Base-by-base conservation (phyloP, 2,329 filamentous ascomycete species). In the Beauveria brongniartii region DNA sequence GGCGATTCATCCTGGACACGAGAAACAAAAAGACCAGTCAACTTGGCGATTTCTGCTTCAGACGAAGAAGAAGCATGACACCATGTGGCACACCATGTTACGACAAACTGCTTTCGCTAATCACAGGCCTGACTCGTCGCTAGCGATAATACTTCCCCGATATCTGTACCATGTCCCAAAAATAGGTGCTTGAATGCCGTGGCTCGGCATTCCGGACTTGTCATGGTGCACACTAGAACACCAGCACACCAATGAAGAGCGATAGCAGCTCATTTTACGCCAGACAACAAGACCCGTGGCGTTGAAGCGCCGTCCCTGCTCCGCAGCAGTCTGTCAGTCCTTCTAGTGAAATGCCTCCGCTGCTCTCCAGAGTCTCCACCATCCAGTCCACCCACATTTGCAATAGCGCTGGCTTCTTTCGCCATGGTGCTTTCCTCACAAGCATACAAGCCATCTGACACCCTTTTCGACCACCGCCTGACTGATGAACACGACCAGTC, bases 131-230 rank as follows among this genome's bases (percentile, higher is more conserved):
- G 56, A 60, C 50, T 60, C 41, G 41, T 16, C 28, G 28, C 28
- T 52, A 52, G 50, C 41, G 20, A 47, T 61, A 34, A 14, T 43
- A 50, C 44, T 20, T 50, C 43, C 24, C 3, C 56, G 40, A 52
- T 52, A 43, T 34, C 10, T 28, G 24, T 37, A 41, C 28, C 40
- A 41, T 47, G 40, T 41, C 28, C 57, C 58, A 61, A 61, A 60
- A 61, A 61, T 61, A 61, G 58, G 30, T 51, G 28, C 43, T 30
- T 50, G 51, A 55, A 50, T 55, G 51, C 43, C 10, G 22, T 43
- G 30, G 51, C 58, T 50, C 58, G 58, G 58, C 58, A 55, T 55
- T 61, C 43, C 51, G 58, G 58, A 41, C 50, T 54, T n/a, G 34
- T 55, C 12, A 26, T 50, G 50, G 58, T 55, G 51, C 51, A 55